phyloP scores from a whole-genome alignment of 805 yeast genomes.

The Suhomyces canberraensis region DNA sequence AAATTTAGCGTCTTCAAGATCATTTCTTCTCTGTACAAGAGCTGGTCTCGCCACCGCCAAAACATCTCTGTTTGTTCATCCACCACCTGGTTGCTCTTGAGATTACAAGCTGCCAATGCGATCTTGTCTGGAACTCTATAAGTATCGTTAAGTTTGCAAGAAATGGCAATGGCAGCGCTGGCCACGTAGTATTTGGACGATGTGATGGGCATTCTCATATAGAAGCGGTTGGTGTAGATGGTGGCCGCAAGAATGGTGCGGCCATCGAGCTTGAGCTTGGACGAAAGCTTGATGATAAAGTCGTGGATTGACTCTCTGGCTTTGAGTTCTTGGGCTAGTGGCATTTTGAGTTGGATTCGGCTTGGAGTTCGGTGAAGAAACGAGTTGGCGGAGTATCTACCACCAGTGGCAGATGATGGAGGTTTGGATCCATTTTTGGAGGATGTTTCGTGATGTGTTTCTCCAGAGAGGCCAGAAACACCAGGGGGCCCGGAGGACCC shows the following conservation, averaged over 20 bases:
- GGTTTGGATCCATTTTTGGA: neutral
- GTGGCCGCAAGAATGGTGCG: slow-evolving; percentile 43
- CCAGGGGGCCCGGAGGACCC: no score
- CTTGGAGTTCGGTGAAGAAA: slow-evolving; percentile 32
- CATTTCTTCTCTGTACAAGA: slow-evolving; percentile 41
- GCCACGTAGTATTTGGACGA: slow-evolving; percentile 44
- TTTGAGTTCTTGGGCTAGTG: slow-evolving; percentile 36
- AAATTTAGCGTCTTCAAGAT: slow-evolving; percentile 37
- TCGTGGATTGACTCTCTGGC: slow-evolving; percentile 37
- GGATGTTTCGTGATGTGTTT: no score
- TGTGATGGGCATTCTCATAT: slow-evolving; percentile 41
- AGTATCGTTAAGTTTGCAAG: slow-evolving; percentile 41
- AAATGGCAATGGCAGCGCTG: slow-evolving; percentile 41
- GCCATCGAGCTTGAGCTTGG: slow-evolving; percentile 37
- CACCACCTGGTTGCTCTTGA: slow-evolving; percentile 28
- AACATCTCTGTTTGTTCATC: slow-evolving; percentile 40
- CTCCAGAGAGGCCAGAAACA: no score
- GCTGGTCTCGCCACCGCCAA: slow-evolving; percentile 46
- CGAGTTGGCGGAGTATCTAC: no score
- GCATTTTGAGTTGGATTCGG: slow-evolving; percentile 26
- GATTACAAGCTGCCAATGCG: slow-evolving; percentile 34
- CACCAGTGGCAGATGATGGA: neutral
- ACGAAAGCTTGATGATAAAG: slow-evolving; percentile 35
- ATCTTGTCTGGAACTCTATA: slow-evolving; percentile 44
- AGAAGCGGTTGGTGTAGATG: slow-evolving; percentile 35